These are phyloP conservation scores for Lepiota venenata DNA, from an alignment of 768 basidiomycete genomes.

Conservation along the genomic window DNA sequence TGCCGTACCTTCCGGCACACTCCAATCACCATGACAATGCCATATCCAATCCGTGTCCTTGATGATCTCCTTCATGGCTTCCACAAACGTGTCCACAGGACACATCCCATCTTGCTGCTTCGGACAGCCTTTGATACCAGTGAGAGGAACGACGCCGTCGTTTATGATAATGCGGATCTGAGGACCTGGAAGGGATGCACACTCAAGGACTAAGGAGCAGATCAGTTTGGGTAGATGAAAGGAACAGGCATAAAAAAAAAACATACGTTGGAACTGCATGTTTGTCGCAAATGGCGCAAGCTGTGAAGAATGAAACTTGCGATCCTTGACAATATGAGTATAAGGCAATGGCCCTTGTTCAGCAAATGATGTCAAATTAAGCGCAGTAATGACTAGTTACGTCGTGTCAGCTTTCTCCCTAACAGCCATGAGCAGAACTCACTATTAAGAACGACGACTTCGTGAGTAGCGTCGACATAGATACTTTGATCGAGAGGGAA, in stretches of 20 bases:
- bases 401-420: neutral
- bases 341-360: constrained; percentile 70
- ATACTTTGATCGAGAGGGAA: constrained; percentile 72
- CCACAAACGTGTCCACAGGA: constrained; percentile 66
- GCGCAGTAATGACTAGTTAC: constrained; percentile 68
- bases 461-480: constrained; percentile 90
- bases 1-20: constrained; percentile 53
- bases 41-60: constrained; percentile 66
- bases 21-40: constrained; percentile 78
- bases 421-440: constrained; percentile 17
- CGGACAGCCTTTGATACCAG: constrained; percentile 71
- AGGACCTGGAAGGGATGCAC: constrained; percentile 41
- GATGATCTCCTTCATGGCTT: constrained; percentile 64
- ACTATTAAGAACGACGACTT: constrained; percentile 89
- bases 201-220: constrained; percentile 55
- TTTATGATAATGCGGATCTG: constrained; percentile 87
- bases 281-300: constrained; percentile 89
- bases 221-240: neutral
- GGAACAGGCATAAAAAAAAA: neutral
- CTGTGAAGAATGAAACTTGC: constrained; percentile 71
- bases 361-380: constrained; percentile 78
- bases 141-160: constrained; percentile 82
- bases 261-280: constrained; percentile 81
- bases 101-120: constrained; percentile 77
- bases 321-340: constrained; percentile 62